phyloP scores from a whole-genome alignment of 1,284 basidiomycete species.

The Ganoderma sp. region DNA sequence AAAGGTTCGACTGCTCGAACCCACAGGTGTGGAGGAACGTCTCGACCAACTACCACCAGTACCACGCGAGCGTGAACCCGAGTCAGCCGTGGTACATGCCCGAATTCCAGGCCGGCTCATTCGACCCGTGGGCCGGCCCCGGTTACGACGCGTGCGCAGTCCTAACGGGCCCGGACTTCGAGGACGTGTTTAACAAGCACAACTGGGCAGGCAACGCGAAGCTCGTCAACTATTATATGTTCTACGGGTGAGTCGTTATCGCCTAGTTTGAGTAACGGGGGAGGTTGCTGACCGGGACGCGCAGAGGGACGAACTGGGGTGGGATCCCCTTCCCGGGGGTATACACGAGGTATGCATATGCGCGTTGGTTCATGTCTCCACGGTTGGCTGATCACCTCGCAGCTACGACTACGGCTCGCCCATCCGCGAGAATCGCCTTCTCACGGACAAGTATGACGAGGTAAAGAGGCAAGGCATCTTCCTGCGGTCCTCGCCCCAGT shows the following conservation, averaged over 20 bases:
- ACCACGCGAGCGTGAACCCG: constrained; percentile 63
- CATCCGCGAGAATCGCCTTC: constrained; percentile 67
- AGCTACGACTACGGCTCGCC: constrained; percentile 72
- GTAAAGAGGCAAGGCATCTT: constrained; percentile 79
- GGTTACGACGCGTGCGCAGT: constrained; percentile 59
- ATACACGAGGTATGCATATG: constrained; percentile 50
- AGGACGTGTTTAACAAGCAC: constrained; percentile 75
- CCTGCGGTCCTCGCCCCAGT: constrained; percentile 74
- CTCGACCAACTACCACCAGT: constrained; percentile 59
- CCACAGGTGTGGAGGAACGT: constrained; percentile 65
- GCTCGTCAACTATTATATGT: constrained; percentile 80
- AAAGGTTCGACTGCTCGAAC: constrained; percentile 75
- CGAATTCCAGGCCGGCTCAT: constrained; percentile 62
- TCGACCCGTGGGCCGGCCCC: constrained; percentile 77
- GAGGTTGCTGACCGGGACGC: not conserved
- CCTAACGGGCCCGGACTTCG: constrained; percentile 72
- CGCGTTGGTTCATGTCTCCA: no score
- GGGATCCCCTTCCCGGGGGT: constrained; percentile 70
- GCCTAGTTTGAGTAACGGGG: no score
- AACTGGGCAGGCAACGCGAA: constrained; percentile 82
- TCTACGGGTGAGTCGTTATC: constrained; percentile 59
- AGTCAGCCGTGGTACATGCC: constrained; percentile 70
- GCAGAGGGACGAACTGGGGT: constrained; percentile 83
- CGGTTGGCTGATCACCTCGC: not conserved
- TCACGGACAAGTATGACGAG: constrained; percentile 70